phyloP scores from a whole-genome alignment of 2,329 filamentous ascomycete genomes.

The Alternaria conjuncta region DNA sequence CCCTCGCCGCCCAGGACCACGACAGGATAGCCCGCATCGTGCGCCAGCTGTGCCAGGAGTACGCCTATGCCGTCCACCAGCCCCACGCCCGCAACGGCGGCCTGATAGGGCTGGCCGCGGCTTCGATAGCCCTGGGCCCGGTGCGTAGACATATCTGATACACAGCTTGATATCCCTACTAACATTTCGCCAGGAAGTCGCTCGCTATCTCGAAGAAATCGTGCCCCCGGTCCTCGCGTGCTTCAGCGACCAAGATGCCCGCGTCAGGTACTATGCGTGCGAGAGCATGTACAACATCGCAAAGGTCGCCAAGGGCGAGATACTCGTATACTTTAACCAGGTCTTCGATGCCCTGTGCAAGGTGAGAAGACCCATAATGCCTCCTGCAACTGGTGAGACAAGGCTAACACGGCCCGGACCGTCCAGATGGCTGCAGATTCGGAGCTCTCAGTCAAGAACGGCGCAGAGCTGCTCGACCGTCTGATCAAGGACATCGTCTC shows the following conservation, averaged over 20 bases:
- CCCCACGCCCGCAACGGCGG: slow-evolving; percentile 96
- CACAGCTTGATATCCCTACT: slow-evolving; percentile 13
- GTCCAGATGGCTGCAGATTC: slow-evolving; percentile 88
- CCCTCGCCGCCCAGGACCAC: slow-evolving; percentile 77
- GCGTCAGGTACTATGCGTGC: slow-evolving; percentile 96
- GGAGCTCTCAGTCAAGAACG: slow-evolving; percentile 97
- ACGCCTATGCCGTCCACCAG: slow-evolving; percentile 95
- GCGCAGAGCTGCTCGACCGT: slow-evolving; percentile 91
- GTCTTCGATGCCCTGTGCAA: slow-evolving; percentile 98
- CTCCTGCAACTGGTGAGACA: background rate
- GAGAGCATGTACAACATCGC: slow-evolving; percentile 99
- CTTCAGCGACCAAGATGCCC: slow-evolving; percentile 96
- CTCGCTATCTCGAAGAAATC: slow-evolving; percentile 89
- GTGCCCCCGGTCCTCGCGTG: slow-evolving; percentile 96
- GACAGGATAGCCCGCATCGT: slow-evolving; percentile 85
- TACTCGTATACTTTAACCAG: slow-evolving; percentile 95
- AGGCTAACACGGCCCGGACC: slow-evolving; percentile 26
- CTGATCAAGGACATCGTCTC: slow-evolving; percentile 96
- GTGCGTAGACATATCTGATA: slow-evolving; percentile 63
- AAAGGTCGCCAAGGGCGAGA: slow-evolving; percentile 98
- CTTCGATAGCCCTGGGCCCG: slow-evolving; percentile 90
- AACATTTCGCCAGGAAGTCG: slow-evolving; percentile 71
- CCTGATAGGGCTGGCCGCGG: slow-evolving; percentile 91
- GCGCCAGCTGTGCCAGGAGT: slow-evolving; percentile 95
- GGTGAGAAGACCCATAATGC: slow-evolving; percentile 55